These are phyloP conservation scores for Cercophora newfieldiana DNA, from an alignment of 495 filamentous ascomycete species.

Conservation along the genomic window DNA sequence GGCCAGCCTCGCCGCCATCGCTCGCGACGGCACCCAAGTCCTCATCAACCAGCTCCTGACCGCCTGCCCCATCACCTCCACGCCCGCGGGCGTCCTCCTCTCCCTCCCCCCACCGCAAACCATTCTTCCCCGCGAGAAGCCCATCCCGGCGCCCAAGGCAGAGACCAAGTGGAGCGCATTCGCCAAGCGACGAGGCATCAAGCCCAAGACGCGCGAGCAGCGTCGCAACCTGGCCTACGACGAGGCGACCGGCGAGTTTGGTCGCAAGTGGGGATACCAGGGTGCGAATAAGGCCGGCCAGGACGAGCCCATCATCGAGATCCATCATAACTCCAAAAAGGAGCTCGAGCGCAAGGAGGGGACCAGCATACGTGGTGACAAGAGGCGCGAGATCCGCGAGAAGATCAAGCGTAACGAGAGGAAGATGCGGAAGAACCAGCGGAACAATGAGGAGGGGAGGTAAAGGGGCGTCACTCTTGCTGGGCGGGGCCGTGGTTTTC, in stretches of 20 bases:
- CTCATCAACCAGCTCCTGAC: conserved; percentile 80
- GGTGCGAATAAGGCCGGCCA: conserved; percentile 77
- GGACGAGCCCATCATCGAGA: conserved; percentile 79
- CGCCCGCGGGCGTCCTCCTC: conserved; percentile 69
- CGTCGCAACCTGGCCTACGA: conserved; percentile 73
- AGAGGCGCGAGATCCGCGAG: conserved; percentile 62
- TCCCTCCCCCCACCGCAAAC: conserved; percentile 69
- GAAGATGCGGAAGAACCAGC: conserved; percentile 67
- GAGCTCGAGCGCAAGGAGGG: conserved; percentile 63
- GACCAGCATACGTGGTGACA: conserved; percentile 60
- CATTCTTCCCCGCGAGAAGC: conserved; percentile 83
- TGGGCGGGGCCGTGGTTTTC: not conserved
- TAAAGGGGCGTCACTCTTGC: not conserved
- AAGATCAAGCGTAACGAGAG: conserved; percentile 66
- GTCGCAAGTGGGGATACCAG: conserved; percentile 86
- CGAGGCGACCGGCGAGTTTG: conserved; percentile 82
- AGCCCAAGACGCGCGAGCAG: conserved; percentile 68
- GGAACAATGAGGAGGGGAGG: conserved; percentile 45
- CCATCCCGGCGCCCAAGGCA: conserved; percentile 72
- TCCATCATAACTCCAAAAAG: conserved; percentile 77
- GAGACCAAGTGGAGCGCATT: conserved; percentile 94
- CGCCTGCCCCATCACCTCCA: conserved; percentile 71
- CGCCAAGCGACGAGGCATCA: conserved; percentile 93
- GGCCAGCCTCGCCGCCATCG: conserved; percentile 60
- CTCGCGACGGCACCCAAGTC: conserved; percentile 82